These are phyloP conservation scores for Dendrocalamus latiflorus DNA, from an alignment of 202 grass and related monocot genomes.

Conservation along the genomic window DNA sequence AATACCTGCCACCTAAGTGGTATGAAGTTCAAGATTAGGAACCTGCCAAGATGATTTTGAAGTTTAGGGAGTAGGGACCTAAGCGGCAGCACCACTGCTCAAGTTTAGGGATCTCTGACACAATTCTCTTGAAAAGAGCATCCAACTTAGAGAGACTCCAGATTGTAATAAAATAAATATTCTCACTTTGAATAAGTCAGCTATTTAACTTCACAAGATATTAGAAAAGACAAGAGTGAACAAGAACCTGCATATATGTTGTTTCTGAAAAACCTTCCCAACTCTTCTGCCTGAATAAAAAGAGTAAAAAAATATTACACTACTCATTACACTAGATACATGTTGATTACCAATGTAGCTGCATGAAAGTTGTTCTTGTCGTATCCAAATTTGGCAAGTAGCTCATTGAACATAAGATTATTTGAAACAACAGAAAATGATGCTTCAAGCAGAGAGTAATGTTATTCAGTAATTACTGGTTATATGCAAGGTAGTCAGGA, in stretches of 20 bases:
- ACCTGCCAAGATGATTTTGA: not conserved
- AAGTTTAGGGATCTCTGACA: not conserved
- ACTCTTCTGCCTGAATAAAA: slow-evolving; percentile 80
- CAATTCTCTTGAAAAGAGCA: slow-evolving; percentile 13
- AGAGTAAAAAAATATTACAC: not conserved
- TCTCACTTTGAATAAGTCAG: not conserved
- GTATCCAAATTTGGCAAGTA: not conserved
- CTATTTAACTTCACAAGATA: slow-evolving; percentile 9
- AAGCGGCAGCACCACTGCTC: not conserved
- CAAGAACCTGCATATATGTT: slow-evolving; percentile 96
- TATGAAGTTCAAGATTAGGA: slow-evolving; percentile 2
- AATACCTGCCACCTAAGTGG: not conserved
- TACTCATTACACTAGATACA: slow-evolving; percentile 14
- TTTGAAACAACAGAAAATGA: slow-evolving; percentile 11
- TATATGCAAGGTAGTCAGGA: not conserved
- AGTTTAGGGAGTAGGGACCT: not conserved
- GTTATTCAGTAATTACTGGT: not conserved
- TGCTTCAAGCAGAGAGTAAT: not conserved
- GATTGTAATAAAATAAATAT: not conserved
- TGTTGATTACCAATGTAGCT: not conserved
- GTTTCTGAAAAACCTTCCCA: slow-evolving; percentile 98
- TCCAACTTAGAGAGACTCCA: not conserved
- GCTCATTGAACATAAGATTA: slow-evolving; percentile 1
- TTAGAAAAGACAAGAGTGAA: slow-evolving; percentile 20
- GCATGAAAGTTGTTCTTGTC: not conserved